These are phyloP conservation scores for Plasmodium inui DNA, from an alignment of 169 alveolate species.

Conservation along the genomic window DNA sequence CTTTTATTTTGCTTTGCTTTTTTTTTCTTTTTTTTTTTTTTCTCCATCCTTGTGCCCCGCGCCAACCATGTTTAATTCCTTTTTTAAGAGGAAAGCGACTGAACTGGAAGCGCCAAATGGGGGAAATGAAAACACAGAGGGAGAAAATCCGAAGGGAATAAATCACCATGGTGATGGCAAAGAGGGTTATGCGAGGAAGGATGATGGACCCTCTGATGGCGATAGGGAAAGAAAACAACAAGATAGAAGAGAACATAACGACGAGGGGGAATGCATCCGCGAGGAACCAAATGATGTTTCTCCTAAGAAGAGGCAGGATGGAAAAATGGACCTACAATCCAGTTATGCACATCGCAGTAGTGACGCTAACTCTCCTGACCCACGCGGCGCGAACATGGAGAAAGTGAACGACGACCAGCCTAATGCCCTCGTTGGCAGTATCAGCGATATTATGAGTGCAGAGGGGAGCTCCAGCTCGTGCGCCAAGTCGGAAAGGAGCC, in stretches of 20 bases:
- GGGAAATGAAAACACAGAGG: not conserved
- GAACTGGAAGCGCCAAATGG: not conserved
- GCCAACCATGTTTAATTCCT: constrained; percentile 21
- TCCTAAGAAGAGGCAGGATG: not conserved
- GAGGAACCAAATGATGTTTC: not conserved
- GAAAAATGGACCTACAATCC: not conserved
- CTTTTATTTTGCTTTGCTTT: not conserved
- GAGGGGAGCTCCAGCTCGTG: not conserved
- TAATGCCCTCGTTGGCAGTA: not conserved
- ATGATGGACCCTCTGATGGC: not conserved
- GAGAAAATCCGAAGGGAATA: not conserved
- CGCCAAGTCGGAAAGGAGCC: not conserved
- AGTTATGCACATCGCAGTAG: not conserved
- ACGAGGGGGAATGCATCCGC: not conserved
- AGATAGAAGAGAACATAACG: not conserved
- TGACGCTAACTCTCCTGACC: not conserved
- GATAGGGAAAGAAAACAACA: not conserved
- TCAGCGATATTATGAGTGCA: not conserved
- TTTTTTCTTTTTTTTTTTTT: not conserved
- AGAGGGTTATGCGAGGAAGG: not conserved
- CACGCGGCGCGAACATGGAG: not conserved
- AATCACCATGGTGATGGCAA: not conserved
- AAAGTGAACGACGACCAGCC: not conserved
- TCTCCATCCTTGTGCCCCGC: not conserved
- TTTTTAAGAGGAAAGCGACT: constrained; percentile 4